Conservation (phyloP, 805 yeast species). For the Candida peoriensis region DNA sequence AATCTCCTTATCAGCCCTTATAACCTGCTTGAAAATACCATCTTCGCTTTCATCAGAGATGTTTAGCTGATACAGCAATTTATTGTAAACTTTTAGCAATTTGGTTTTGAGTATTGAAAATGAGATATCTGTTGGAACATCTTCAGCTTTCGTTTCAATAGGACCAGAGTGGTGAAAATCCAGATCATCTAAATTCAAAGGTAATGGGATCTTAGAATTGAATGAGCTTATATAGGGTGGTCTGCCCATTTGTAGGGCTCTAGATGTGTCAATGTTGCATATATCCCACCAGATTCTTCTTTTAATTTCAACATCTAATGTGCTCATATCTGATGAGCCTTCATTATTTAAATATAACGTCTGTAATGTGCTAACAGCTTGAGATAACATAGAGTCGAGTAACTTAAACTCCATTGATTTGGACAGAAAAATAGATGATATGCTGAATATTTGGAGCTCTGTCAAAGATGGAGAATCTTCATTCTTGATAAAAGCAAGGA, state of each 20-base stretch:
- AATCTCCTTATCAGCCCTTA: neutral
- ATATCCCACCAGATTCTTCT: slow-evolving; percentile 1
- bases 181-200: neutral
- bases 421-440: neutral
- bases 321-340: neutral
- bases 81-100: neutral
- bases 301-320: slow-evolving; percentile 1
- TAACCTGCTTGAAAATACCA: neutral
- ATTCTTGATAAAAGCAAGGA: slow-evolving; percentile 9
- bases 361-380: slow-evolving; percentile 1
- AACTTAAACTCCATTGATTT: neutral
- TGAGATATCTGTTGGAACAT: neutral
- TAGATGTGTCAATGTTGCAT: slow-evolving; percentile 1
- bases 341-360: neutral
- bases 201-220: neutral
- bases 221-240: neutral
- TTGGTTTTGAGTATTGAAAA: neutral
- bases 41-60: neutral
- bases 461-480: neutral
- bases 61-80: neutral
- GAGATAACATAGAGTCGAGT: slow-evolving; percentile 1
- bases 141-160: neutral
- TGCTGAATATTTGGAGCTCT: neutral
- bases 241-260: neutral
- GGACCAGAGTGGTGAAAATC: neutral